Evolutionary conservation across 1,139 yeast species (phyloP).

Genomic region (Saccharomyces hybrid): DNA sequence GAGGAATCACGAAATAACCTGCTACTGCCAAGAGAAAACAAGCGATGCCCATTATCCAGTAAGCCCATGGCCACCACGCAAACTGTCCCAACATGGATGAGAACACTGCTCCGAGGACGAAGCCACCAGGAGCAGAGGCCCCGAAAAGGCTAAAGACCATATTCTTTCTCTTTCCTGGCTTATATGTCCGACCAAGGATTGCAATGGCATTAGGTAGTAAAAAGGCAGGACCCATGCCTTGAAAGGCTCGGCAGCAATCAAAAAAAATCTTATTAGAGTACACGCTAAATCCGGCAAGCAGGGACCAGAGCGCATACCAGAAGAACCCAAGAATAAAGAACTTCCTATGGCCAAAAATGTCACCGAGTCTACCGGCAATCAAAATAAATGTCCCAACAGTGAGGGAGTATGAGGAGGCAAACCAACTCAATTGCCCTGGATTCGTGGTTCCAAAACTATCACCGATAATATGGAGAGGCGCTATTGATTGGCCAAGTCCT

Average conservation of each 20-base stretch:
- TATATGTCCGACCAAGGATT: conserved; percentile 39
- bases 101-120: conserved; percentile 39
- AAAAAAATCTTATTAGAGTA: conserved; percentile 40
- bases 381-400: conserved; percentile 36
- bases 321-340: conserved; percentile 42
- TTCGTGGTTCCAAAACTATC: conserved; percentile 9
- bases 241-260: conserved; percentile 46
- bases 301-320: conserved; percentile 43
- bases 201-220: conserved; percentile 53
- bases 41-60: conserved; percentile 37
- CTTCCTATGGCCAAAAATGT: conserved; percentile 49
- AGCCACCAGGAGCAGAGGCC: conserved; percentile 45
- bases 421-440: conserved; percentile 10
- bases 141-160: conserved; percentile 43
- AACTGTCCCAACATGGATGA: conserved; percentile 39
- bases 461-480: conserved; percentile 13
- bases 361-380: conserved; percentile 58
- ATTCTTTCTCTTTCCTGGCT: conserved; percentile 37
- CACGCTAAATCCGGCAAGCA: conserved; percentile 44
- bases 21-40: conserved; percentile 28
- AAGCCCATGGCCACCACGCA: conserved; percentile 45
- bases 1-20: conserved; percentile 34
- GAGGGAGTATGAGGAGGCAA: conserved; percentile 4
- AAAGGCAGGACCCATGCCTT: conserved; percentile 55
- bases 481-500: conserved; percentile 13